Conservation (phyloP, 2,329 filamentous ascomycete genomes). For the Camillea tinctor region DNA sequence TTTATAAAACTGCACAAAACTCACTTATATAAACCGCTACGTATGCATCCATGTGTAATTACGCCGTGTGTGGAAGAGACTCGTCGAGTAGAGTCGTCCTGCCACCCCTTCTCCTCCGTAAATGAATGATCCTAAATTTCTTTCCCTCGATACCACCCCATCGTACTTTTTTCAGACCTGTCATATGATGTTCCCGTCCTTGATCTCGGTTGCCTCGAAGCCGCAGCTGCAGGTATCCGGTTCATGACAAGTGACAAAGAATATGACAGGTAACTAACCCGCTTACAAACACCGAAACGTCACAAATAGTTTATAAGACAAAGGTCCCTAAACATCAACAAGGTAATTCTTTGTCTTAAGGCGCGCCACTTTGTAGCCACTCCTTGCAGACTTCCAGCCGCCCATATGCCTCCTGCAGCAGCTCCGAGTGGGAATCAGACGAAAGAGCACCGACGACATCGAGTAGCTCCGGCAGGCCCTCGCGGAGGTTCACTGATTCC, state of each 20-base stretch:
- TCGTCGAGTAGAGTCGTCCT: not conserved
- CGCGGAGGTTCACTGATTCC: constrained; percentile 62
- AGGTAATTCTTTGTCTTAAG: constrained; percentile 18
- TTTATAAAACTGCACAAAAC: not conserved
- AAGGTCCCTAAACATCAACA: not conserved
- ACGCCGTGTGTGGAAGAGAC: not conserved
- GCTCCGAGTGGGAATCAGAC: constrained; percentile 56
- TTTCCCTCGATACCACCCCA: not conserved
- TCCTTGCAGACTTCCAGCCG: constrained; percentile 70
- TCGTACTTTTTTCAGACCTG: not conserved
- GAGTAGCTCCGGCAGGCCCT: constrained; percentile 46
- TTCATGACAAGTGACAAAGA: not conserved
- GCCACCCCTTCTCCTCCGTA: not conserved
- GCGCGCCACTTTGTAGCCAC: constrained; percentile 30
- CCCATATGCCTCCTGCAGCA: constrained; percentile 73
- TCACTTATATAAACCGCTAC: not conserved
- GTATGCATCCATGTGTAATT: not conserved
- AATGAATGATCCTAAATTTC: not conserved
- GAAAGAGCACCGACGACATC: constrained; percentile 43
- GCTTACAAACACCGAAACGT: not conserved
- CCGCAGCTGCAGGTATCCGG: not conserved
- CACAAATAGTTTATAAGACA: not conserved
- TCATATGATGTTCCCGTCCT: not conserved
- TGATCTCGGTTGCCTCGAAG: not conserved
- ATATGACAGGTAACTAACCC: not conserved